These are phyloP conservation scores for Aspergillus quadrilineatus DNA, from an alignment of 2,329 filamentous ascomycete species.

Conservation along the genomic window DNA sequence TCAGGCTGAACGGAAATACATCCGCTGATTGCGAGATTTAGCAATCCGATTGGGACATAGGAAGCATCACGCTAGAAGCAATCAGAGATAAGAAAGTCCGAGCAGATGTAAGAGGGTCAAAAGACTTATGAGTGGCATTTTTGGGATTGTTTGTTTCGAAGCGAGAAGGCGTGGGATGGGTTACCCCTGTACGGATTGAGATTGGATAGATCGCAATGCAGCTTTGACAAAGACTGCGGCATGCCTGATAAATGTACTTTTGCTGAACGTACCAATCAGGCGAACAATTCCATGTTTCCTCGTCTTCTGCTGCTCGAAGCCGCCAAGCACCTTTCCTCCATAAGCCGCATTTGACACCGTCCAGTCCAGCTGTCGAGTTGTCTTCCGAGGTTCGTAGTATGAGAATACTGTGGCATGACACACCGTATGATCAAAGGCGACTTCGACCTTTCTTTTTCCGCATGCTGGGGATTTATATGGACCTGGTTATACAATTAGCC, in stretches of 20 bases:
- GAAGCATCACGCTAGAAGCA: neutral
- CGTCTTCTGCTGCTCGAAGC: neutral
- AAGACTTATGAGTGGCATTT: neutral
- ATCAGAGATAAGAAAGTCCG: neutral
- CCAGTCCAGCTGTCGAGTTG: neutral
- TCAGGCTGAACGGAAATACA: neutral
- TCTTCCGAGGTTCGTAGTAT: neutral
- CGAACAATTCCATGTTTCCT: neutral
- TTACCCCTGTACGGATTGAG: neutral
- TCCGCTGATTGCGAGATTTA: constrained; percentile 5
- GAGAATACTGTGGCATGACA: constrained; percentile 2
- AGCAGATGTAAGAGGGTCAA: neutral
- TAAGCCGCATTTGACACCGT: neutral
- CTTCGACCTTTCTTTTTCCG: neutral
- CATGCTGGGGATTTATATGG: neutral
- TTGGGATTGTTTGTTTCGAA: neutral
- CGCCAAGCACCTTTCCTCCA: neutral
- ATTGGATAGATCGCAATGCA: neutral
- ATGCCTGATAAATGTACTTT: neutral
- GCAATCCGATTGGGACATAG: constrained; percentile 1
- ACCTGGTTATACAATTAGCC: neutral
- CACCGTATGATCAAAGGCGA: constrained; percentile 6
- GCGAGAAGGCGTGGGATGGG: neutral
- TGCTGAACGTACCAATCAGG: neutral
- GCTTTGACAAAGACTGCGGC: neutral